Percentiles rank a stretch among this genome's conserved stretches.
Evolutionary conservation across 1,284 basidiomycete genomes (phyloP).

Genomic region (Fomitopsis palustris): DNA sequence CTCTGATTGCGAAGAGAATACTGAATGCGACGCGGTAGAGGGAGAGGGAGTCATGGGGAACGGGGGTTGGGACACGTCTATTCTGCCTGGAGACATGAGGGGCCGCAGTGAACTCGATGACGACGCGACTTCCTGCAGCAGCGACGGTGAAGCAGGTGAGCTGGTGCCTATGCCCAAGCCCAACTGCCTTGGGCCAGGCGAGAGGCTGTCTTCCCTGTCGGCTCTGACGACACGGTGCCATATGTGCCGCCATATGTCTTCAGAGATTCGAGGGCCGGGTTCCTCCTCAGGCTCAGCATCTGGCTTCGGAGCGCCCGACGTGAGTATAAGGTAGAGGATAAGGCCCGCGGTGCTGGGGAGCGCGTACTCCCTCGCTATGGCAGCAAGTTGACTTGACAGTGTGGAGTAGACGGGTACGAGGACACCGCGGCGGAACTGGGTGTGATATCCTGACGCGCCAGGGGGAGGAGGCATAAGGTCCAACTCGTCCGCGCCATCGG

Average conservation of each 20-base stretch:
- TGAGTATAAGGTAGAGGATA: slow-evolving; percentile 68
- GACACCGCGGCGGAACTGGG: slow-evolving; percentile 72
- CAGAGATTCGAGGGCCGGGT: slow-evolving; percentile 74
- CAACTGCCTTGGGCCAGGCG: slow-evolving; percentile 38
- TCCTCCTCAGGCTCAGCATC: slow-evolving; percentile 34
- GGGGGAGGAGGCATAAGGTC: slow-evolving; percentile 49
- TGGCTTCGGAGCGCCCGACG: slow-evolving; percentile 25
- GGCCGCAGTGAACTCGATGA: slow-evolving; percentile 36
- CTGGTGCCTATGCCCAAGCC: slow-evolving; percentile 39
- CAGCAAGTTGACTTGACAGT: slow-evolving; percentile 65
- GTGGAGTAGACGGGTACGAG: slow-evolving; percentile 72
- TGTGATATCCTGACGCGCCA: slow-evolving; percentile 68
- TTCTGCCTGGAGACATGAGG: slow-evolving; percentile 40
- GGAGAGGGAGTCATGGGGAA: slow-evolving; percentile 49
- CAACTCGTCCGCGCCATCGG: slow-evolving; percentile 37
- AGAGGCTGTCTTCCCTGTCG: slow-evolving; percentile 55
- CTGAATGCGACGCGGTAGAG: slow-evolving; percentile 47
- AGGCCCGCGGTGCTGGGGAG: slow-evolving; percentile 77
- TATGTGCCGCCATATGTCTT: slow-evolving; percentile 80
- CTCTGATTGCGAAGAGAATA: slow-evolving; percentile 44
- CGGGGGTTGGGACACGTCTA: slow-evolving; percentile 29
- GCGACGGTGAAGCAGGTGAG: slow-evolving; percentile 40
- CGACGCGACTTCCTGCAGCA: slow-evolving; percentile 35
- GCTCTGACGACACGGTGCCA: slow-evolving; percentile 69
- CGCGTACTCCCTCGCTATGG: slow-evolving; percentile 87